Evolutionary conservation across 176 grass and related monocot genomes (phyloP).

Genomic region (Oryza officinalis): DNA sequence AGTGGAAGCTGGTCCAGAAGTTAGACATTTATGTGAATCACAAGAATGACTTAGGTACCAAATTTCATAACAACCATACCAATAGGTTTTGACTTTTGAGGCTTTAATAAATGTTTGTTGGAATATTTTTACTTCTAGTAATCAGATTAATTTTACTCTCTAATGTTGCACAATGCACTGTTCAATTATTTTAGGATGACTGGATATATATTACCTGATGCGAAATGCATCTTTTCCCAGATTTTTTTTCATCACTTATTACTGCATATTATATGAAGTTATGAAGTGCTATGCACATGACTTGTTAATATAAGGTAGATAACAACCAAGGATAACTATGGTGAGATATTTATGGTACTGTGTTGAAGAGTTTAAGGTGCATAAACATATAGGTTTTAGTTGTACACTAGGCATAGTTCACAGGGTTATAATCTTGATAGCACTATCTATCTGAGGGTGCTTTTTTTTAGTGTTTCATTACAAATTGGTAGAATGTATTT

Average conservation of each 20-base stretch:
- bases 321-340: slow-evolving; percentile 15
- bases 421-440: neutral
- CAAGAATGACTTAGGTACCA: neutral
- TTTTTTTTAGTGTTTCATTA: neutral
- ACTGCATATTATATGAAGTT: neutral
- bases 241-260: neutral
- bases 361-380: slow-evolving; percentile 3
- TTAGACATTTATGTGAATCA: slow-evolving; percentile 27
- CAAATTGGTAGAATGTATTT: neutral
- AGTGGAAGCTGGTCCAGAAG: slow-evolving; percentile 72
- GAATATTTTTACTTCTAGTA: neutral
- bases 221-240: neutral
- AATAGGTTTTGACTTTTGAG: slow-evolving; percentile 11
- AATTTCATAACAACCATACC: neutral
- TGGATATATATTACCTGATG: slow-evolving; percentile 22
- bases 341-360: neutral
- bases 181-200: slow-evolving; percentile 1
- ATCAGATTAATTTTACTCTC: slow-evolving; percentile 16
- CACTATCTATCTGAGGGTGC: neutral
- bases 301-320: neutral
- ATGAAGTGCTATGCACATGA: neutral
- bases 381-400: neutral
- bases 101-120: slow-evolving; percentile 5
- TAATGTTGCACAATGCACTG: neutral
- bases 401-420: neutral